Evolutionary conservation across 2,329 filamentous ascomycete species (phyloP), one percentile per base, ranked within the genome.

Genomic region (Ambrosiella beaveri): DNA sequence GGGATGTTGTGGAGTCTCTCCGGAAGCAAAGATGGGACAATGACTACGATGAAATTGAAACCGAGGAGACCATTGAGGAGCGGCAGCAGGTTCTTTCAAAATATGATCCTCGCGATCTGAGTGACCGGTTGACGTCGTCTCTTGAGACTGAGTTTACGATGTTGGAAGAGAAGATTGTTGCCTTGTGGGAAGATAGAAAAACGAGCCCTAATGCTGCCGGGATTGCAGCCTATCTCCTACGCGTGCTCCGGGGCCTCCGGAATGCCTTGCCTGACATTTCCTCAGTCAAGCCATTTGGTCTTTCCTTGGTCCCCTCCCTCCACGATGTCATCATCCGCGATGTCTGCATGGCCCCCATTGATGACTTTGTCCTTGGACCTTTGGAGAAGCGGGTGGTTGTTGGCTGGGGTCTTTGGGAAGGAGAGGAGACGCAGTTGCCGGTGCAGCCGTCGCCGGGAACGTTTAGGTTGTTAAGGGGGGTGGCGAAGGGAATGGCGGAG

Each of bases 351-450:
- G 66, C 72, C 0, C 71, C 80, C 0, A 65, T 85, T 39, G 68
- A 76, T 56, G 66, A 74, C 56, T 73, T 82, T 56, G 63, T 68
- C 1, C 66, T 67, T n/a, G 65, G 66, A 2, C 67, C 71, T 0
- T 67, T 77, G 45, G 68, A 72, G 1, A 68, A 71, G 52, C 76
- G 71, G 57, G 70, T 65, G 36, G 75, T 86, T 0, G 74, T 76
- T 1, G 82, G 84, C 6, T 76, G 82, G 56, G 75, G 79, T 0
- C 73, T 96, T 0, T 96, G 90, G 90, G 88, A 94, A 66, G 86
- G 79, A 41, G 86, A 86, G 0, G 74, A 80, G 35, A 39, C 11
- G 4, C 37, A 15, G n/a, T 68, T 95, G 47, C 91, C 91, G 0
- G 75, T 81, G 5, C 87, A 93, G 65, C 88, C 88, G 0, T 91